phyloP scores from a whole-genome alignment of 306 rosid genomes.

The Canavalia gladiata region DNA sequence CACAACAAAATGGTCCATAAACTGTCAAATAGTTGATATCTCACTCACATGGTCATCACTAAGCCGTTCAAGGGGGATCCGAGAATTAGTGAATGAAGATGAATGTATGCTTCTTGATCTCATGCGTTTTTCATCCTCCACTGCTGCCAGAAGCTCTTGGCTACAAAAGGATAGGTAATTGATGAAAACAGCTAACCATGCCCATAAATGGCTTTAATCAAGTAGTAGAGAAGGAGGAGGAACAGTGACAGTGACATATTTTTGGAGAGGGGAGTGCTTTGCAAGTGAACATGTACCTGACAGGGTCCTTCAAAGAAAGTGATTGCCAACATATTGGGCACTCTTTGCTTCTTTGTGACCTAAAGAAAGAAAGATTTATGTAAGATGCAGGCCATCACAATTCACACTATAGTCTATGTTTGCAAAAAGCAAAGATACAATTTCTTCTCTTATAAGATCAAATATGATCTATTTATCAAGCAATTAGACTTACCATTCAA shows the following conservation, averaged over 20 bases:
- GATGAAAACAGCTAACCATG: conserved; percentile 30
- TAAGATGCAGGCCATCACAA: conserved; percentile 36
- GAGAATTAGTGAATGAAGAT: conserved; percentile 52
- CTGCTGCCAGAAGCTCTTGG: conserved; percentile 85
- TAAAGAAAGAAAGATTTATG: conserved; percentile 39
- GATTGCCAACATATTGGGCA: conserved; percentile 96
- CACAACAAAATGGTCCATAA: conserved; percentile 26
- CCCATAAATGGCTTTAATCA: conserved; percentile 26
- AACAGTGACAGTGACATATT: neutral
- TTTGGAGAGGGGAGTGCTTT: neutral
- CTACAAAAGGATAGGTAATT: conserved; percentile 54
- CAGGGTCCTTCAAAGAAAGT: conserved; percentile 80
- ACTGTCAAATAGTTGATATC: conserved; percentile 24
- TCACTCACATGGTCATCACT: conserved; percentile 65
- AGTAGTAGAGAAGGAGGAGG: neutral
- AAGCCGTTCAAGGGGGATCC: conserved; percentile 47
- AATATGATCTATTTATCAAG: conserved; percentile 6
- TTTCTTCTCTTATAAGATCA: neutral
- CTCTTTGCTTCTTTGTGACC: conserved; percentile 95
- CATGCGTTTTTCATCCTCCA: conserved; percentile 65
- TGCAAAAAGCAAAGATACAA: neutral
- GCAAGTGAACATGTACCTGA: conserved; percentile 61
- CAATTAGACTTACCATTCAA: conserved; percentile 77
- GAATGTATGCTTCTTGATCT: conserved; percentile 60
- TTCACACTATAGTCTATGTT: conserved; percentile 1